A percentile compares a stretch with the other conserved stretches of the same genome.
Evolutionary conservation across 768 basidiomycete genomes (phyloP).

Genomic region (Basidioascus undulatus): DNA sequence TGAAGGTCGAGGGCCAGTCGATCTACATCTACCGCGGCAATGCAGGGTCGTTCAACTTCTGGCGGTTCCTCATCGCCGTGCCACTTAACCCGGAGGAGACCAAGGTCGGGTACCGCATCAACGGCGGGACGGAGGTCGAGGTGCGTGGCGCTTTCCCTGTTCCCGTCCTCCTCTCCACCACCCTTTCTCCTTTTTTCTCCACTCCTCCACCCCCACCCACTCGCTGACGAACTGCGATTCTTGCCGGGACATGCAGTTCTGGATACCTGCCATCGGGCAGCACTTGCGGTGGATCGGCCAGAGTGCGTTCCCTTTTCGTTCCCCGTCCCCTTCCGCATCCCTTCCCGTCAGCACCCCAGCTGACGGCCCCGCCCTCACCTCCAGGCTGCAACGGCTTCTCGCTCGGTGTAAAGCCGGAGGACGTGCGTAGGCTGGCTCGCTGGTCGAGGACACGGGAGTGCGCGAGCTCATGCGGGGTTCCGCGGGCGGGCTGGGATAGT

Average conservation of each 20-base stretch:
- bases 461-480: no score
- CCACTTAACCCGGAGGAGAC: slow-evolving; percentile 49
- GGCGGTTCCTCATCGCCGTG: slow-evolving; percentile 70
- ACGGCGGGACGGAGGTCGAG: no score
- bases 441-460: no score
- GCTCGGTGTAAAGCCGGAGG: slow-evolving; percentile 64
- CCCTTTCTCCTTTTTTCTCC: neutral
- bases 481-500: slow-evolving; percentile 3
- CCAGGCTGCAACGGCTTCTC: slow-evolving; percentile 18
- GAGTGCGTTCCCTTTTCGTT: slow-evolving; percentile 35
- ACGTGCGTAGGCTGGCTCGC: no score
- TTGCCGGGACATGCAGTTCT: slow-evolving; percentile 41
- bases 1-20: slow-evolving; percentile 5
- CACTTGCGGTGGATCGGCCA: slow-evolving; percentile 82
- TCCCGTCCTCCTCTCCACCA: neutral
- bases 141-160: no score
- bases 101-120: slow-evolving; percentile 54
- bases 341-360: neutral
- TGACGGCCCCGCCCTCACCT: no score
- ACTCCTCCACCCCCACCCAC: neutral
- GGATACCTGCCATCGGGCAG: slow-evolving; percentile 50
- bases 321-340: slow-evolving; percentile 5
- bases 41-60: slow-evolving; percentile 66
- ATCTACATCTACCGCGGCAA: slow-evolving; percentile 13
- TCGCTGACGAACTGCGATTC: neutral